Evolutionary conservation across 2,329 filamentous ascomycete genomes (phyloP).

Genomic region (Pestalotiopsis sp.): DNA sequence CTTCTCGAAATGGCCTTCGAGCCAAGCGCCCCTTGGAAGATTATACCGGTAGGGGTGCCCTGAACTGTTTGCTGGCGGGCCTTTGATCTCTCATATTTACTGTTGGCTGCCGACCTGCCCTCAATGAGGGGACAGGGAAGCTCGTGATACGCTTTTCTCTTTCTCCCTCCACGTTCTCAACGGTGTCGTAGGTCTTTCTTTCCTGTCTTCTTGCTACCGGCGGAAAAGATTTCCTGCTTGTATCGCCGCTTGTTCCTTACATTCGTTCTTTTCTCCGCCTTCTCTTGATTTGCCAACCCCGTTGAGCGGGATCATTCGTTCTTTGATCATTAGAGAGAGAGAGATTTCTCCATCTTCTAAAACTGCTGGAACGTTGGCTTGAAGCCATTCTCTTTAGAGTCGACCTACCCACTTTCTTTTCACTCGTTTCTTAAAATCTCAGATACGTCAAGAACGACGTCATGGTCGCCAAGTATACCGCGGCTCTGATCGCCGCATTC

Average conservation of each 20-base stretch:
- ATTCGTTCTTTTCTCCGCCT: conserved; percentile 4
- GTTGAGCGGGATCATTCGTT: conserved; percentile 19
- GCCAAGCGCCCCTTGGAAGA: conserved; percentile 1
- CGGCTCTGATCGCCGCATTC: not conserved
- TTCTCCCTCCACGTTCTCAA: not conserved
- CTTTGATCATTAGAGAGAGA: conserved; percentile 1
- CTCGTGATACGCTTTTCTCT: not conserved
- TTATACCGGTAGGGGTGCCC: conserved; percentile 8
- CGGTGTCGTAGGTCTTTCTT: not conserved
- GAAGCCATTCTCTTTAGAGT: not conserved
- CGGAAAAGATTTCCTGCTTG: not conserved
- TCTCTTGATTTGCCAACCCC: conserved; percentile 9
- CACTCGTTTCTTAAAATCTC: not conserved
- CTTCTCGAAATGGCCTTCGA: not conserved
- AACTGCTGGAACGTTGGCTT: not conserved
- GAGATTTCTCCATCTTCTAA: not conserved
- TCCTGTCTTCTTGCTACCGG: not conserved
- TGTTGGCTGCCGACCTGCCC: not conserved
- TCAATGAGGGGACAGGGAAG: not conserved
- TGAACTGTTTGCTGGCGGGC: conserved; percentile 8
- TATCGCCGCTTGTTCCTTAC: not conserved
- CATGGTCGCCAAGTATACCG: conserved; percentile 16
- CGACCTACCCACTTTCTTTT: not conserved
- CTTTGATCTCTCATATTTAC: conserved; percentile 1
- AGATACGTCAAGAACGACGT: not conserved